A percentile compares a stretch with the other conserved stretches of the same genome.
phyloP scores from a whole-genome alignment of 148 eudicot genomes.

The Rhododendron ovatum region DNA sequence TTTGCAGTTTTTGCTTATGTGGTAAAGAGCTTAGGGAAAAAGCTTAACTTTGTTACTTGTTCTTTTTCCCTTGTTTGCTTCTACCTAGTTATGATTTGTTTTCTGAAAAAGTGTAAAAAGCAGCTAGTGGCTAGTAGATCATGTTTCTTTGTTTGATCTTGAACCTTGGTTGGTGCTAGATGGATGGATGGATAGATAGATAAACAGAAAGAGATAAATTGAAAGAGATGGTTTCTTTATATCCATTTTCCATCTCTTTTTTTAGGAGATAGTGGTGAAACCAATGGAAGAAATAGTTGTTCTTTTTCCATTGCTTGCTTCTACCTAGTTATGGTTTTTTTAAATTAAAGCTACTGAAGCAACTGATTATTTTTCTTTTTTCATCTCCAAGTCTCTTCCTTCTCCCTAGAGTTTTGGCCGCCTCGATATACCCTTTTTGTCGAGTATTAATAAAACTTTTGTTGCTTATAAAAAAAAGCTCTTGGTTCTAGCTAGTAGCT shows the following conservation, averaged over 20 bases:
- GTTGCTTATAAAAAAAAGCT: too few species aligned
- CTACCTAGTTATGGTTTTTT: slow-evolving; percentile 8
- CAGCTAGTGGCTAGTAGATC: not conserved
- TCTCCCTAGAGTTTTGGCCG: too few species aligned
- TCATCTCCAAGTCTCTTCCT: slow-evolving; percentile 5
- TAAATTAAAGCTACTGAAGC: slow-evolving; percentile 1
- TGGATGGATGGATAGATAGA: not conserved
- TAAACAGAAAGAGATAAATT: not conserved
- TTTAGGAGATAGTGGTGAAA: not conserved
- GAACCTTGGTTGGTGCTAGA: not conserved
- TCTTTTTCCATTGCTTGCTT: slow-evolving; percentile 11
- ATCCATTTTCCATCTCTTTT: not conserved
- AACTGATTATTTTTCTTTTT: not conserved
- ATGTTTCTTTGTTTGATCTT: not conserved
- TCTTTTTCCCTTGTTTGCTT: slow-evolving; percentile 19
- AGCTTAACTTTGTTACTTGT: slow-evolving; percentile 23
- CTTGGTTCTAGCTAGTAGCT: not conserved
- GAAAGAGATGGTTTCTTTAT: not conserved
- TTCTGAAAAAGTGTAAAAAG: slow-evolving; percentile 23
- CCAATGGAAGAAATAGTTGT: not conserved
- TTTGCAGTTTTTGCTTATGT: slow-evolving; percentile 2
- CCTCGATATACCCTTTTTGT: too few species aligned
- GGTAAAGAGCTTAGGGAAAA: slow-evolving; percentile 14
- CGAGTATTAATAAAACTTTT: too few species aligned
- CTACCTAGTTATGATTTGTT: slow-evolving; percentile 7